phyloP scores from a whole-genome alignment of 2,329 filamentous ascomycete species.

The Ilyonectria sp. region DNA sequence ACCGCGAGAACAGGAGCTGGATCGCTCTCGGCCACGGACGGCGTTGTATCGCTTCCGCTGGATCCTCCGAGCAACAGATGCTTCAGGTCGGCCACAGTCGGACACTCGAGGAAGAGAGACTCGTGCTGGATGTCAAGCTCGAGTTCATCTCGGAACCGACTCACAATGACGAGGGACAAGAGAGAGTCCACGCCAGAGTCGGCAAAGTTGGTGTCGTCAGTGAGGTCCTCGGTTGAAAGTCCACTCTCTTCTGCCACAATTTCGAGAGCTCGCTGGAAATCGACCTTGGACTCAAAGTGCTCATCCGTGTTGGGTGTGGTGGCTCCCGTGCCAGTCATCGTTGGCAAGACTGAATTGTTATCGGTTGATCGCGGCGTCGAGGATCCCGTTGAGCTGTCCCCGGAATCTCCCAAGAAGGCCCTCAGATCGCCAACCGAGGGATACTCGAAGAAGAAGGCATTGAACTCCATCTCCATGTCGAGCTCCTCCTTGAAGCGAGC shows the following conservation, averaged over 20 bases:
- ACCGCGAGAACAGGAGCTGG: background rate
- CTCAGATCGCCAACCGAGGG: conserved; percentile 70
- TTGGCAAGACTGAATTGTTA: background rate
- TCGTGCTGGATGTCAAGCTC: conserved; percentile 68
- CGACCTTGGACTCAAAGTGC: conserved; percentile 17
- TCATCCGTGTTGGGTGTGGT: conserved; percentile 26
- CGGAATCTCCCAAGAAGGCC: conserved; percentile 30
- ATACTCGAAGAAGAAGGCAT: conserved; percentile 67
- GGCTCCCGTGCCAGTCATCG: background rate
- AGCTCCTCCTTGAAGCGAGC: conserved; percentile 72
- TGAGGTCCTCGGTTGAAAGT: conserved; percentile 68
- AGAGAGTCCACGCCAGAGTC: conserved; percentile 75
- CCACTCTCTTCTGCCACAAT: conserved; percentile 66
- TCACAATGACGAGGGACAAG: conserved; percentile 71
- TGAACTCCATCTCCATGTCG: conserved; percentile 67
- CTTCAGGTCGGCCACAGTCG: conserved; percentile 69
- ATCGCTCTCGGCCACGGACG: background rate
- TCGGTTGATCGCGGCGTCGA: conserved; percentile 33
- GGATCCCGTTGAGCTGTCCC: conserved; percentile 26
- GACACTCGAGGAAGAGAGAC: conserved; percentile 66
- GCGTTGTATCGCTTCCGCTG: background rate
- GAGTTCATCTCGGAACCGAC: conserved; percentile 71
- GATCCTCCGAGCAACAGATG: conserved; percentile 17
- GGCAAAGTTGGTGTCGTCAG: conserved; percentile 69
- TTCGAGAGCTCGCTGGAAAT: conserved; percentile 36